phyloP scores from a whole-genome alignment of 345 rosid genomes.

The Rhizophora apiculata region DNA sequence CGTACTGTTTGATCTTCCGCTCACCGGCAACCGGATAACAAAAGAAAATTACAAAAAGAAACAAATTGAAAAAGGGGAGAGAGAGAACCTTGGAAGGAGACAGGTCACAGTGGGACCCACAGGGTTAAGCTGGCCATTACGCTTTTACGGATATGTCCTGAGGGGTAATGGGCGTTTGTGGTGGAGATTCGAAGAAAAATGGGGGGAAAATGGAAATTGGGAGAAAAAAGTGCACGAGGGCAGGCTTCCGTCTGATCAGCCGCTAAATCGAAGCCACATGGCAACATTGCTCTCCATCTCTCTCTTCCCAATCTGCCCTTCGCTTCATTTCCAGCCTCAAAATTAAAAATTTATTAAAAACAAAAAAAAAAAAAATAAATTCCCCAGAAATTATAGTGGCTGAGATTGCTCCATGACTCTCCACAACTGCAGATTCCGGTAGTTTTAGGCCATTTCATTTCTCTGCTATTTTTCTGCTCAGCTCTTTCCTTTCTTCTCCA shows the following conservation, averaged over 20 bases:
- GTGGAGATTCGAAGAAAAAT: conserved; percentile 10
- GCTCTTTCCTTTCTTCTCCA: background rate
- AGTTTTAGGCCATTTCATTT: conserved; percentile 26
- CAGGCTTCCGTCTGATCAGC: conserved; percentile 13
- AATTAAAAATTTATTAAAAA: conserved; percentile 2
- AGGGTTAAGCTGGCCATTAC: background rate
- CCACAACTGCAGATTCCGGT: conserved; percentile 35
- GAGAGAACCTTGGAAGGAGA: background rate
- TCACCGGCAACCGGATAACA: too few relatives aligned
- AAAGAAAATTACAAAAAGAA: too few relatives aligned
- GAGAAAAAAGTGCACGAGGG: conserved; percentile 20
- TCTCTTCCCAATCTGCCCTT: background rate
- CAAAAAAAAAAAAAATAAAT: conserved; percentile 6
- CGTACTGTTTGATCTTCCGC: too few relatives aligned
- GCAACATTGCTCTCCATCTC: conserved; percentile 9
- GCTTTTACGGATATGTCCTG: conserved; percentile 16
- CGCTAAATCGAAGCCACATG: conserved; percentile 17
- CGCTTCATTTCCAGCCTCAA: conserved; percentile 24
- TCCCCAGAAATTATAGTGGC: conserved; percentile 51
- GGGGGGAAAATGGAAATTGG: background rate
- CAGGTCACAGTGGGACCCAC: conserved; percentile 15
- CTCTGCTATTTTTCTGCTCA: conserved; percentile 1
- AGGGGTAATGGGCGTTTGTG: conserved; percentile 15
- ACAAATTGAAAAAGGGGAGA: too few relatives aligned
- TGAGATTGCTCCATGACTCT: conserved; percentile 44